Evolutionary conservation across 495 filamentous ascomycete species (phyloP).

Genomic region (Penicillium pulvis): DNA sequence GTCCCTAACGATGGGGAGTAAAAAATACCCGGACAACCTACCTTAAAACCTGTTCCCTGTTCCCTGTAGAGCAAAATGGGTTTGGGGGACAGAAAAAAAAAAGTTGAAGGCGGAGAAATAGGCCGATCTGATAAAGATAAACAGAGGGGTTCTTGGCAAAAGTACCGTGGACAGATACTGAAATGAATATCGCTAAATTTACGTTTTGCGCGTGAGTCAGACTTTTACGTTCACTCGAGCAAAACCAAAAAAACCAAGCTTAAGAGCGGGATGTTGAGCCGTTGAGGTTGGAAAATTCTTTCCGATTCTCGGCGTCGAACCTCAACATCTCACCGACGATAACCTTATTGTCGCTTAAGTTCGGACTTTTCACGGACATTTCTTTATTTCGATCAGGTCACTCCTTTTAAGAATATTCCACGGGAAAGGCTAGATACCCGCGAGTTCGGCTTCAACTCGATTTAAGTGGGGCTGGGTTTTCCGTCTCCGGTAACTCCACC

Average conservation of each 20-base stretch:
- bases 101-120: not conserved
- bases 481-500: no score
- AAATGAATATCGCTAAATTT: no score
- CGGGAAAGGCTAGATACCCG: no score
- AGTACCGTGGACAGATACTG: not conserved
- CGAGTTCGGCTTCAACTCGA: not conserved
- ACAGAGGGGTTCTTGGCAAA: slow-evolving; percentile 10
- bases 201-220: no score
- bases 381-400: not conserved
- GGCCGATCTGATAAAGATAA: not conserved
- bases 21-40: not conserved
- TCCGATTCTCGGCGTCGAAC: slow-evolving; percentile 19
- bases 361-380: not conserved
- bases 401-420: not conserved
- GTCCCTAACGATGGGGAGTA: not conserved
- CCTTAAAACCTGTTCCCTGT: not conserved
- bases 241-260: not conserved
- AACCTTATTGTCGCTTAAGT: slow-evolving; percentile 14
- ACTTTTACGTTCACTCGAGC: no score
- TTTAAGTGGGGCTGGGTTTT: no score
- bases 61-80: not conserved
- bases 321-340: slow-evolving; percentile 24
- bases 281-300: slow-evolving; percentile 23
- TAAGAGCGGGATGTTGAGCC: not conserved
- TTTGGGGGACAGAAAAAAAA: not conserved